Evolutionary conservation across 768 basidiomycete genomes (phyloP), one percentile per base, ranked within the genome.

Genomic region (Sporobolomyces roseus): DNA sequence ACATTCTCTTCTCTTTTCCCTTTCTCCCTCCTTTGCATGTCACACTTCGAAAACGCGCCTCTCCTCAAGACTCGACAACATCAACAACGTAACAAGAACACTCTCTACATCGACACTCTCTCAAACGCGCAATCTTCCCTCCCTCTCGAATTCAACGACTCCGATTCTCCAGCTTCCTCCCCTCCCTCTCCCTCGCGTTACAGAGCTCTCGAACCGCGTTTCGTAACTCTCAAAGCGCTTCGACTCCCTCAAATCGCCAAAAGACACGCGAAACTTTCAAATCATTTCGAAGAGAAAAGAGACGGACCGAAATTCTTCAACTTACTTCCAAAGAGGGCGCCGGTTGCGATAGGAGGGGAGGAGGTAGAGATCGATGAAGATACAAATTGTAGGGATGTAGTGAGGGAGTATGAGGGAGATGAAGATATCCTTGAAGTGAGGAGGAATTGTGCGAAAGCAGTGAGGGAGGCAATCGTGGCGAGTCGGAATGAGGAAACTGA

Each of bases 31-130:
- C 25, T n/a, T 45, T 51, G 62, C 58, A 69, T 69, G 67, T 63
- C 67, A 21, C 67, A 61, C 23, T 23, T 63, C 61, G 23, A n/a
- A 3, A 32, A 69, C 67, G 67, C 67, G 67, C 58, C 51, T 25
- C 23, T 63, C 67, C 61, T 58, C 56, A 58, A 58, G 56, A 58
- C 56, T 58, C 56, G 61, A 43, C 61, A 43, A 16, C 61, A 50
- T 52, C 55, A 58, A 25, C 27, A 33, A 61, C 12, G 30, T 61
- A 19, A 45, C 48, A 41, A 32, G 23, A 46, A 59, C n/a, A 1
- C 33, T 21, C 16, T 21, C 30, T 10, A 1, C n/a, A 10, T 29
- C 61, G 27, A 13, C 41, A 23, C 32, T 25, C n/a, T 32, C 61
- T 30, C 12, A 38, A 33, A 49, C 35, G 30, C 35, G 54, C 21